Conservation (phyloP, 768 basidiomycete genomes). For the Kwoniella sp. region DNA sequence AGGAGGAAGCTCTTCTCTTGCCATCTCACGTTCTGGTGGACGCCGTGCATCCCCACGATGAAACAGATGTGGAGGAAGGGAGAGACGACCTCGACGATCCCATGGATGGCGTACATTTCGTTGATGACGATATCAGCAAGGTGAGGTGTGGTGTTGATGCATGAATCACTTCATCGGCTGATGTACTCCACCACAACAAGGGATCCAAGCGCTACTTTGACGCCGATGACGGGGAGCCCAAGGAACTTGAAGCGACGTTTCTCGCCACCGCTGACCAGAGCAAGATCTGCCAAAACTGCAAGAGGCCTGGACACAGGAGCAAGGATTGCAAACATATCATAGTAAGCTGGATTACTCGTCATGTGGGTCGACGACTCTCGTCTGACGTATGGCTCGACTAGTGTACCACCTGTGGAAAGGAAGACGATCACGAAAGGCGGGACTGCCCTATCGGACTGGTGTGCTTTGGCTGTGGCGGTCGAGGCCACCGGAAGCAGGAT, state of each 20-base stretch:
- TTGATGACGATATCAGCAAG: constrained; percentile 34
- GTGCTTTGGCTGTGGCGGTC: constrained; percentile 38
- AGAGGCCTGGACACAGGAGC: constrained; percentile 34
- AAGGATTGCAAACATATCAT: constrained; percentile 34
- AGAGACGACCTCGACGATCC: constrained; percentile 7
- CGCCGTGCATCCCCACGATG: not conserved
- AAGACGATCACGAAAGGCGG: constrained; percentile 36
- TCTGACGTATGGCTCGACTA: not conserved
- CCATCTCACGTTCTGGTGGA: constrained; percentile 33
- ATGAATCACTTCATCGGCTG: not conserved
- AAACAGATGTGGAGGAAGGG: constrained; percentile 1
- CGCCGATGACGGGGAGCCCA: constrained; percentile 12
- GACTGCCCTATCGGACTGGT: constrained; percentile 40
- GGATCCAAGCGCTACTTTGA: constrained; percentile 38
- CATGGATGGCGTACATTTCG: constrained; percentile 40
- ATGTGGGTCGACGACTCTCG: not conserved
- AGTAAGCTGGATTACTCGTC: constrained; percentile 8
- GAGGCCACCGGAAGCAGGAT: constrained; percentile 35
- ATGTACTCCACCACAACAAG: constrained; percentile 4
- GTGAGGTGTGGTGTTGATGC: constrained; percentile 14
- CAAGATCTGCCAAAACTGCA: constrained; percentile 37
- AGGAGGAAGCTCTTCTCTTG: constrained; percentile 14
- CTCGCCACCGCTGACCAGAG: constrained; percentile 37
- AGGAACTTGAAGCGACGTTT: constrained; percentile 33
- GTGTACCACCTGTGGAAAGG: constrained; percentile 39